Evolutionary conservation across 495 filamentous ascomycete genomes (phyloP), one percentile per base, ranked within the genome.

Genomic region (Penicillium macrosclerotiorum): DNA sequence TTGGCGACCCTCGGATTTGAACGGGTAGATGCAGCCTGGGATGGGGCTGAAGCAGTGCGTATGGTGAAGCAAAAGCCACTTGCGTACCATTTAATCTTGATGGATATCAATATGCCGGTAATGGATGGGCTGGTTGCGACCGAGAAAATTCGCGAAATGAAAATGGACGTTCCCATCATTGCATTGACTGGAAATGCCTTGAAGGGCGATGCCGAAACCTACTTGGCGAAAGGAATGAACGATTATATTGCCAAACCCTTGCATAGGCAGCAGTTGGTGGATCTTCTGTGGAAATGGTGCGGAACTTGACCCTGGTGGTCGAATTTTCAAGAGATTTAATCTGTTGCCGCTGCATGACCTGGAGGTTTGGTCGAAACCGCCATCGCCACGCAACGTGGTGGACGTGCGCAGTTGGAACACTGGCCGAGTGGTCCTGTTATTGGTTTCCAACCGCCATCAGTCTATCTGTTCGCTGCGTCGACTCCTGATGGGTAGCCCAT

Each of bases 21-120:
- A 18, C 64, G 74, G 8, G 53, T 82, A 5, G 76, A 79, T 34
- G 60, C 75, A 2, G 82, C 76, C 2, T 68, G 68, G 49, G 72
- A 85, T 57, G 82, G 82, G 2, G 60, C 66, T 7, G 74, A 83
- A 54, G 81, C 81, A 0, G 77, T 83, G 0, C 57, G 67, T 3
- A 61, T 77, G 60, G 65, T 80, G 3, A 72, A 69, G 8, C 64
- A 72, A 42, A 72, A 76, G 32, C 73, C 75, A 0, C 49, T 74
- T 0, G 57, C 70, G 0, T 84, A 80, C 51, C 72, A 80, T 39
- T 27, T 77, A 11, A 75, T 85, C 5, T 55, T 84, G 31, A 74
- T 74, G 69, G 83, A 88, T 47, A 81, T 89, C 40, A 80, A 75
- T 47, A 89, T 90, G 86, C 86, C 86, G 0, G 62, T 88, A 0